These are phyloP conservation scores for Phytophthora nicotianae DNA, from an alignment of 352 stramenopile species.

Conservation along the genomic window DNA sequence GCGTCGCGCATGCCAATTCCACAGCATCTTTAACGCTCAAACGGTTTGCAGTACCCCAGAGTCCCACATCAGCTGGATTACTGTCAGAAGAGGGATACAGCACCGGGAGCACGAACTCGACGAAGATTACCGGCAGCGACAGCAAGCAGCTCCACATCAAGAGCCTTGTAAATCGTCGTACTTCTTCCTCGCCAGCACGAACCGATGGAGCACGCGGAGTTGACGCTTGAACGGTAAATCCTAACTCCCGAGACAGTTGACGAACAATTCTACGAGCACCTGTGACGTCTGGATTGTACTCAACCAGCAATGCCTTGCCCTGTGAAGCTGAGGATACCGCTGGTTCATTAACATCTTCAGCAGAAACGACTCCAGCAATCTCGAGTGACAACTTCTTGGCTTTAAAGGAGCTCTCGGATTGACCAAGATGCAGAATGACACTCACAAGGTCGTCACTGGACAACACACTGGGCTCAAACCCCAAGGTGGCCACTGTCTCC, in stretches of 20 bases:
- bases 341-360: constrained; percentile 29
- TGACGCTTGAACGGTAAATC: constrained; percentile 57
- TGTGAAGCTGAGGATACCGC: constrained; percentile 9
- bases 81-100: constrained; percentile 24
- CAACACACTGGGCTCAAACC: constrained; percentile 70
- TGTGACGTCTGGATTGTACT: constrained; percentile 52
- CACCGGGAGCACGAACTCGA: constrained; percentile 62
- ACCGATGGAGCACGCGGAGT: constrained; percentile 49
- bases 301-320: constrained; percentile 37
- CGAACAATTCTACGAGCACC: constrained; percentile 48
- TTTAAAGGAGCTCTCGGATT: constrained; percentile 20
- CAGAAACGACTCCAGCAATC: constrained; percentile 45
- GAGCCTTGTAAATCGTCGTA: constrained; percentile 48
- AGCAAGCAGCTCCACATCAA: constrained; percentile 65
- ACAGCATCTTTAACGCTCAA: constrained; percentile 61
- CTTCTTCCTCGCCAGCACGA: constrained; percentile 44
- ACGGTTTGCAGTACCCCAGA: constrained; percentile 33
- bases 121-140: constrained; percentile 53
- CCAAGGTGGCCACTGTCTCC: constrained; percentile 59
- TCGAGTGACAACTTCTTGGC: constrained; percentile 33
- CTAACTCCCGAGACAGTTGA: constrained; percentile 42
- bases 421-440: constrained; percentile 57
- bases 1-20: constrained; percentile 67
- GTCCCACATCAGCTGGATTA: constrained; percentile 28
- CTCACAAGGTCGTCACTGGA: constrained; percentile 57